A percentile compares a stretch with the other conserved stretches of the same genome.
Evolutionary conservation across 768 basidiomycete genomes (phyloP).

Genomic region (Rubroboletus pulcherrimus): DNA sequence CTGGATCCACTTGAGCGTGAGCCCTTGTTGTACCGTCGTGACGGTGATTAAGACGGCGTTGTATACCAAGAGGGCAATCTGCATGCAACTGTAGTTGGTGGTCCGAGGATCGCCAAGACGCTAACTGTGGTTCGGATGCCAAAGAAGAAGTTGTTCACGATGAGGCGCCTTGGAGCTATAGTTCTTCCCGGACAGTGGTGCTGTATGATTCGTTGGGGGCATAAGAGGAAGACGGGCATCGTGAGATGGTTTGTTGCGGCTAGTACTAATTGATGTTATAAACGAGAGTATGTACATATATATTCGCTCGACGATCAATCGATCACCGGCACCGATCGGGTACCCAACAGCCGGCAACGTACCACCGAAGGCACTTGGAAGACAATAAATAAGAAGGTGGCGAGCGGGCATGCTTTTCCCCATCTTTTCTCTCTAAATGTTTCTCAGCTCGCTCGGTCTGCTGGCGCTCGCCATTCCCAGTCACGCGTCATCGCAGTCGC

Average conservation of each 20-base stretch:
- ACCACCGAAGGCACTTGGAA: too few relatives aligned
- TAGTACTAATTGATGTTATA: too few relatives aligned
- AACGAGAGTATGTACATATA: too few relatives aligned
- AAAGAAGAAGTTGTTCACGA: conserved; percentile 12
- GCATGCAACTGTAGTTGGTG: not conserved
- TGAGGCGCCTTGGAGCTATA: conserved; percentile 9
- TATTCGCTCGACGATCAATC: too few relatives aligned
- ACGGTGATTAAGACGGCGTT: conserved; percentile 6
- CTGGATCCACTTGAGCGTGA: conserved; percentile 18
- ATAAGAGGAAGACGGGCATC: not conserved
- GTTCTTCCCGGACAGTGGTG: conserved; percentile 7
- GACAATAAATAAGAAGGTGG: not conserved
- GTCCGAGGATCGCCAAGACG: not conserved
- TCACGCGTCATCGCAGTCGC: conserved; percentile 22
- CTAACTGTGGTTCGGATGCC: conserved; percentile 8
- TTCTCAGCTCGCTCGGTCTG: conserved; percentile 7
- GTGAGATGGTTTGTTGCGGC: not conserved
- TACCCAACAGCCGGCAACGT: too few relatives aligned
- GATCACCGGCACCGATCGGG: too few relatives aligned
- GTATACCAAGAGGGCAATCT: not conserved
- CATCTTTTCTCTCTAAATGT: not conserved
- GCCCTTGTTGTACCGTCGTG: conserved; percentile 11
- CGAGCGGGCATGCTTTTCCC: not conserved
- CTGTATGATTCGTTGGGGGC: not conserved
- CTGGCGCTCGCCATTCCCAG: conserved; percentile 15